phyloP scores from a whole-genome alignment of 1,284 basidiomycete species.

The Apiotrichum veenhuisii region DNA sequence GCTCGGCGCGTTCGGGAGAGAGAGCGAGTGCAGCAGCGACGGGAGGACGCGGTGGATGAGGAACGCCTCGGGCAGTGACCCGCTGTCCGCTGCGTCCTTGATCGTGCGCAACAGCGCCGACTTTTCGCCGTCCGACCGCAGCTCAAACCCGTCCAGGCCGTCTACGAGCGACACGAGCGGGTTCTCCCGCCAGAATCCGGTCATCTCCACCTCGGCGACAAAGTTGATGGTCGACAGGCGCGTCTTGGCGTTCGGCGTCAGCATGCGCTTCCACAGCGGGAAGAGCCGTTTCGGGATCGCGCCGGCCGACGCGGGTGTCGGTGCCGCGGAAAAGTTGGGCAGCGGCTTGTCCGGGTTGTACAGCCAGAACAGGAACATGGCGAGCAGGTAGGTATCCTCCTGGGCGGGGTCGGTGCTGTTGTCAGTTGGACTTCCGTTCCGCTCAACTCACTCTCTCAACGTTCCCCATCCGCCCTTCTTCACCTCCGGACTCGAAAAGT shows the following conservation, averaged over 20 bases:
- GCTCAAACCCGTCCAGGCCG: constrained; percentile 80
- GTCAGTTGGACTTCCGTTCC: background rate
- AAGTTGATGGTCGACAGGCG: constrained; percentile 73
- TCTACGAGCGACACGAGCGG: constrained; percentile 78
- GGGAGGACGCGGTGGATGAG: constrained; percentile 82
- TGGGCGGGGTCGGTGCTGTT: constrained; percentile 66
- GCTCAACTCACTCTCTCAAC: constrained; percentile 70
- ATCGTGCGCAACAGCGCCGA: constrained; percentile 69
- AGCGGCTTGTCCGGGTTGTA: constrained; percentile 77
- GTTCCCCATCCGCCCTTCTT: constrained; percentile 79
- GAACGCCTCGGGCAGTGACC: constrained; percentile 81
- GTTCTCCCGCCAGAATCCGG: constrained; percentile 82
- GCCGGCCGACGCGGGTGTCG: constrained; percentile 68
- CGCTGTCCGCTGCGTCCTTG: constrained; percentile 64
- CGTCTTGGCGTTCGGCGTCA: constrained; percentile 79
- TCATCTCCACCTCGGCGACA: constrained; percentile 66
- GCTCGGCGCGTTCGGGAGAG: constrained; percentile 77
- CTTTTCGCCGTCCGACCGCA: constrained; percentile 81
- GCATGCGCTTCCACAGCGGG: constrained; percentile 75
- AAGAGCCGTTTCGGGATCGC: constrained; percentile 74
- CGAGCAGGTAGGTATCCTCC: constrained; percentile 80
- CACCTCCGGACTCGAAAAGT: constrained; percentile 78
- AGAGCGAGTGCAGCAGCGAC: constrained; percentile 75
- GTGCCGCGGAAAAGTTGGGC: constrained; percentile 63
- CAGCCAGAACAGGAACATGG: constrained; percentile 73